phyloP scores from a whole-genome alignment of 192 early-diverging fungal species.

The Oehlia diaphana region DNA sequence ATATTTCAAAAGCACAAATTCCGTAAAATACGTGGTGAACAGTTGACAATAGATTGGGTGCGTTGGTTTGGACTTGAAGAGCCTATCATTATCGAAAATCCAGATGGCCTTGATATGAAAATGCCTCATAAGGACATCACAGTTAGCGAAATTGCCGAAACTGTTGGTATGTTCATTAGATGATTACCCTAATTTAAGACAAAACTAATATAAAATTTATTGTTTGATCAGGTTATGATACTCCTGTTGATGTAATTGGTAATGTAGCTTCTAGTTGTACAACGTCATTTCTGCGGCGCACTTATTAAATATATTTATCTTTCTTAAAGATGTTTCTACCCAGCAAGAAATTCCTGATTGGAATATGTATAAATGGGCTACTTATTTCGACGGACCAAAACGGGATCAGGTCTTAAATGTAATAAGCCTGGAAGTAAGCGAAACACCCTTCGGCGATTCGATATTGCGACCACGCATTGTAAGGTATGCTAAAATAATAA shows the following conservation, averaged over 20 bases:
- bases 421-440: constrained; percentile 84
- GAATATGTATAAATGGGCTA: constrained; percentile 84
- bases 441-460: constrained; percentile 62
- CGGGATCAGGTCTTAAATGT: constrained; percentile 81
- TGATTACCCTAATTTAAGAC: neutral
- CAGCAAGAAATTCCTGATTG: constrained; percentile 76
- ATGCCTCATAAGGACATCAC: constrained; percentile 70
- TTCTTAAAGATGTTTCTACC: constrained; percentile 73
- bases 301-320: neutral
- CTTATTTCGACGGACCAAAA: constrained; percentile 67
- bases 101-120: constrained; percentile 75
- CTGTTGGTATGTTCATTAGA: constrained; percentile 40
- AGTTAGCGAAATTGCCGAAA: constrained; percentile 58
- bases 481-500: constrained; percentile 36
- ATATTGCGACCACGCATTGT: constrained; percentile 80
- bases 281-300: neutral
- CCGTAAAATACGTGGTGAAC: constrained; percentile 60
- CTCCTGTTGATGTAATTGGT: constrained; percentile 81
- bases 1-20: constrained; percentile 70
- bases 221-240: constrained; percentile 49
- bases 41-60: constrained; percentile 69
- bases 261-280: neutral
- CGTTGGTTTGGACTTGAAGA: constrained; percentile 61
- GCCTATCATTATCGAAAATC: constrained; percentile 68
- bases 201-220: neutral